phyloP scores from a whole-genome alignment of 768 basidiomycete genomes.

The Dentipellis fragilis region DNA sequence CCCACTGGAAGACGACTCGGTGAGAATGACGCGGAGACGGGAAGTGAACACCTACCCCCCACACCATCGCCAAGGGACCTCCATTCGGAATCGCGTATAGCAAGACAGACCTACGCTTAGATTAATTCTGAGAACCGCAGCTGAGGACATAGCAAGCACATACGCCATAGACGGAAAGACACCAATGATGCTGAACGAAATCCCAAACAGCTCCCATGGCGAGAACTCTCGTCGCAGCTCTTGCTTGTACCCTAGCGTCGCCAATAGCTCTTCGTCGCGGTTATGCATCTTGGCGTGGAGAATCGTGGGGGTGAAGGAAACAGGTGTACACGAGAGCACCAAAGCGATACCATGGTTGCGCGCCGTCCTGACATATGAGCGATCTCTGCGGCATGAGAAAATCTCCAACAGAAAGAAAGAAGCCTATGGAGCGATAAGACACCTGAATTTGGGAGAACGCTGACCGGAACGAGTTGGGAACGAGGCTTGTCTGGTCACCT shows the following conservation, averaged over 20 bases:
- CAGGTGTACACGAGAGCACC: no score
- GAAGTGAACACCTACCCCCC: constrained; percentile 17
- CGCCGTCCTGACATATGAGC: no score
- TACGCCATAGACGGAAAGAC: background rate
- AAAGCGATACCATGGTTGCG: no score
- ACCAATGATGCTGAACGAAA: background rate
- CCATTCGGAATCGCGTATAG: constrained; percentile 19
- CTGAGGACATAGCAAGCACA: background rate
- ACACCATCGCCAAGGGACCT: constrained; percentile 21
- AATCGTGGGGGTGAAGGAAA: no score
- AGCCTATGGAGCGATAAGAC: no score
- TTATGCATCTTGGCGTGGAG: background rate
- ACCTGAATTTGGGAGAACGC: no score
- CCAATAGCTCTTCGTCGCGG: background rate
- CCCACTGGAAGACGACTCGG: constrained; percentile 18
- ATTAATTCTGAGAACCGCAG: no score
- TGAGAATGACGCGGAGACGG: background rate
- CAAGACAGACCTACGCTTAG: constrained; percentile 9
- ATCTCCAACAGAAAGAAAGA: no score
- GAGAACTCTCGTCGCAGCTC: background rate
- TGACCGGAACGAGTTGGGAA: no score
- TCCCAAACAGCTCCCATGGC: background rate
- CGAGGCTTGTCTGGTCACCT: no score
- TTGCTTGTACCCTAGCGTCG: background rate
- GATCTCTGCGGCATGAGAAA: no score